Percentiles rank a stretch among this genome's conserved stretches.
Conservation (phyloP, 1,284 basidiomycete species). For the Sporisorium exsertum region DNA sequence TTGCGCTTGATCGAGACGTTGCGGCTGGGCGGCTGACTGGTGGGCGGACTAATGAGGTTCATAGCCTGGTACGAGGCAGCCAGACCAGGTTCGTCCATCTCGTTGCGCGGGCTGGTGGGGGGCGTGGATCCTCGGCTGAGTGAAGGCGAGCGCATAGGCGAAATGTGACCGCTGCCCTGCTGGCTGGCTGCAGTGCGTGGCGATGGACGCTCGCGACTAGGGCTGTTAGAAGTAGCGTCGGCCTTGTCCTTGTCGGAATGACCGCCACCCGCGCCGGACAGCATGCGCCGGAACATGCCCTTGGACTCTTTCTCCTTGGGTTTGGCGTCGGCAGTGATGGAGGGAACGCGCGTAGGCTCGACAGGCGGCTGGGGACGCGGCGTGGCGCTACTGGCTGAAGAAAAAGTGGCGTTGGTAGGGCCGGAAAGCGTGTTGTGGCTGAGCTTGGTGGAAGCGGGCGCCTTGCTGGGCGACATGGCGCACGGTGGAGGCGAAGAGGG, state of each 20-base stretch:
- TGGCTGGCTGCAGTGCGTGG: conserved; percentile 32
- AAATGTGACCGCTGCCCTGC: conserved; percentile 45
- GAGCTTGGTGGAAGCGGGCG: conserved; percentile 46
- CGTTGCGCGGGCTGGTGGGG: conserved; percentile 53
- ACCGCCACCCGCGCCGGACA: conserved; percentile 47
- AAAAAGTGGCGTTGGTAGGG: conserved; percentile 17
- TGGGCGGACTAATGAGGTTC: conserved; percentile 49
- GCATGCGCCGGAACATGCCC: conserved; percentile 66
- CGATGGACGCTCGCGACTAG: conserved; percentile 37
- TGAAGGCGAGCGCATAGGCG: conserved; percentile 50
- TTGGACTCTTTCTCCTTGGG: conserved; percentile 59
- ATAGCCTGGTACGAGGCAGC: conserved; percentile 48
- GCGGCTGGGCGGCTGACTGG: conserved; percentile 57
- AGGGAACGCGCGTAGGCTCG: conserved; percentile 23
- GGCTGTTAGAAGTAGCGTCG: conserved; percentile 20
- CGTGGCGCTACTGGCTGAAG: conserved; percentile 7
- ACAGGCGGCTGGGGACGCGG: conserved; percentile 15
- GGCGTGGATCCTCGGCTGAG: conserved; percentile 50
- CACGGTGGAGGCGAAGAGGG: conserved; percentile 55
- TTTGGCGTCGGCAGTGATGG: conserved; percentile 34
- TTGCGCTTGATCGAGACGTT: conserved; percentile 59
- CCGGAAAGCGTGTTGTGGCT: conserved; percentile 42
- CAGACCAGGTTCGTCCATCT: conserved; percentile 49
- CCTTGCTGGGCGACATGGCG: conserved; percentile 59
- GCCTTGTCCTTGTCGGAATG: conserved; percentile 37